A percentile compares a stretch with the other conserved stretches of the same genome.
These are phyloP conservation scores for Neurospora crassa DNA, from an alignment of 2,329 filamentous ascomycete genomes.

Conservation along the genomic window DNA sequence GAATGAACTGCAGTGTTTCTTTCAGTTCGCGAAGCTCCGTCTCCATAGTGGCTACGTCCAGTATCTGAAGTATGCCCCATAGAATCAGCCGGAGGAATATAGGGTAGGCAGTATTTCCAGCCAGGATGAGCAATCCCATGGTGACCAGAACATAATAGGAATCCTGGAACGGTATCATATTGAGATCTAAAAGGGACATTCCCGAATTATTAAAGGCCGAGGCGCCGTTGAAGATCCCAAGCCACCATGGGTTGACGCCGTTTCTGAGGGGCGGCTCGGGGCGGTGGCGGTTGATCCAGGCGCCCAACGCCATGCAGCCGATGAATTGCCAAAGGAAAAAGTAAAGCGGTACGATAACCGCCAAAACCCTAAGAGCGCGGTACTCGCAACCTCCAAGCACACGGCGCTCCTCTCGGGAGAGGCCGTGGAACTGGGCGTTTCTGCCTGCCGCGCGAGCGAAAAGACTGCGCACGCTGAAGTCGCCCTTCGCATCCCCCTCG, in stretches of 20 bases:
- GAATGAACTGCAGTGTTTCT: conserved; percentile 42
- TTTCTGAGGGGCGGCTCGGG: conserved; percentile 40
- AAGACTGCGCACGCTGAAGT: conserved; percentile 21
- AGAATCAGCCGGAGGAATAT: conserved; percentile 51
- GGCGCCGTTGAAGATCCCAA: conserved; percentile 56
- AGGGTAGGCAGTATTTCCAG: conserved; percentile 58
- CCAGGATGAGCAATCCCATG: conserved; percentile 50
- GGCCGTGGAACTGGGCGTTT: conserved; percentile 45
- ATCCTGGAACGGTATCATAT: conserved; percentile 52
- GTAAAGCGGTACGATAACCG: conserved; percentile 51
- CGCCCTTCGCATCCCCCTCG: conserved; percentile 7
- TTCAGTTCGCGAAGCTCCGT: conserved; percentile 31
- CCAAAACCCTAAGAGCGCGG: conserved; percentile 48
- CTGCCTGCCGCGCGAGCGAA: conserved; percentile 32
- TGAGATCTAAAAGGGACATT: conserved; percentile 57
- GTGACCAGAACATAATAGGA: conserved; percentile 40
- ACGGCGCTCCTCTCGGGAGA: conserved; percentile 44
- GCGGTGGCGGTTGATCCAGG: conserved; percentile 46
- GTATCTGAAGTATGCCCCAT: conserved; percentile 38
- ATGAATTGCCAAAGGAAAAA: conserved; percentile 50
- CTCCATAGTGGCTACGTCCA: conserved; percentile 29
- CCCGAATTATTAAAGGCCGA: conserved; percentile 66
- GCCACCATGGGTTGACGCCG: conserved; percentile 57
- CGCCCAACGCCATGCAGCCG: conserved; percentile 48
- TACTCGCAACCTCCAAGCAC: conserved; percentile 55